Conservation (phyloP, 441 rosid species). For the Euphorbia schlechtendalii region DNA sequence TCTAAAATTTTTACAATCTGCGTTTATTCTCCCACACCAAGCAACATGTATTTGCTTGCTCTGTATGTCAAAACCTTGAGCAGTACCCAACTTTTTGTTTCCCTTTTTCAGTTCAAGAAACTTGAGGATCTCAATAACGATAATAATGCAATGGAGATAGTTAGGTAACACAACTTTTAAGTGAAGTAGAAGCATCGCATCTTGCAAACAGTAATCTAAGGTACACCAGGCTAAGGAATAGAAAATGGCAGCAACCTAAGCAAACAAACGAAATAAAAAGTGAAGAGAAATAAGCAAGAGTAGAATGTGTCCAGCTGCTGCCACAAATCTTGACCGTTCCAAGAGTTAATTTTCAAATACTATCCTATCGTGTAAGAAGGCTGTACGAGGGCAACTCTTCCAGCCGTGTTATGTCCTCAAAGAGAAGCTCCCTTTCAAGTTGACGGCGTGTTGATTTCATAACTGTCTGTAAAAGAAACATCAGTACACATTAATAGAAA, state of each 20-base stretch:
- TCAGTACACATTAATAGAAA: neutral
- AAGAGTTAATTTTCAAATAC: conserved; percentile 21
- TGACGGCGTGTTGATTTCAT: conserved; percentile 92
- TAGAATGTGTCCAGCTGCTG: conserved; percentile 18
- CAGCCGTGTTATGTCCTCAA: conserved; percentile 54
- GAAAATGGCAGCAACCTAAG: conserved; percentile 7
- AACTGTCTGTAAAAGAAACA: conserved; percentile 51
- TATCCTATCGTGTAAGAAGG: conserved; percentile 51
- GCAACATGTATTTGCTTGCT: no score
- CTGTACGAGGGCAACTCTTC: conserved; percentile 82
- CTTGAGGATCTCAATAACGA: conserved; percentile 12
- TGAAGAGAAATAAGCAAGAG: neutral
- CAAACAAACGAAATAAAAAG: conserved; percentile 1
- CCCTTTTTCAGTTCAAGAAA: conserved; percentile 15
- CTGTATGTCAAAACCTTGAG: no score
- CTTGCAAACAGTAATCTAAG: conserved; percentile 26
- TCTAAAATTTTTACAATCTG: no score
- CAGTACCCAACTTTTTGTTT: conserved; percentile 1
- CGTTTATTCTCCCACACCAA: no score
- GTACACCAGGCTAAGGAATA: conserved; percentile 13
- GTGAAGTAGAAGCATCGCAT: conserved; percentile 13
- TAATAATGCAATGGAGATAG: conserved; percentile 7
- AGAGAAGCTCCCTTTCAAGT: conserved; percentile 81
- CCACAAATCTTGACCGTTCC: conserved; percentile 23
- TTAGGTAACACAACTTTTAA: conserved; percentile 15